phyloP scores from a whole-genome alignment of 495 filamentous ascomycete species.

The Rostrohypoxylon terebratum region DNA sequence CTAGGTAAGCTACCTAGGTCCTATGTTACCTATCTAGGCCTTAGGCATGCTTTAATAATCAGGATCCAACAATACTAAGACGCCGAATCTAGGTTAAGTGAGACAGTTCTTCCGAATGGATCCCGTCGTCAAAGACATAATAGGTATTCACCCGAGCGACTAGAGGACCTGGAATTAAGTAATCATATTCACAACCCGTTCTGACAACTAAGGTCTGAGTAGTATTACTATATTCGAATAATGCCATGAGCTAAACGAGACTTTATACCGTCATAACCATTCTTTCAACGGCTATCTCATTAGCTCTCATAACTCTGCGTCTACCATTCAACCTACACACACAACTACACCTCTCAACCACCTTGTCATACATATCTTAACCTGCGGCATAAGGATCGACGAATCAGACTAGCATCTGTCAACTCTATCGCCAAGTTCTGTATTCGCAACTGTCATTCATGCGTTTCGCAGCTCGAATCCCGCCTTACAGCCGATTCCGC shows the following conservation, averaged over 20 bases:
- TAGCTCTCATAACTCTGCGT: background rate
- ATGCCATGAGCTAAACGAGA: slow-evolving; percentile 4
- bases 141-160: slow-evolving; percentile 31
- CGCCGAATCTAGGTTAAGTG: slow-evolving; percentile 27
- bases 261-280: slow-evolving; percentile 29
- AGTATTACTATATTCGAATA: slow-evolving; percentile 26
- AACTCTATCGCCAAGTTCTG: slow-evolving; percentile 10
- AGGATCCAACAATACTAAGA: slow-evolving; percentile 20
- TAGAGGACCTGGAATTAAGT: slow-evolving; percentile 30
- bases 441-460: slow-evolving; percentile 4
- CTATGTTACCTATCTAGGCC: no score
- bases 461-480: slow-evolving; percentile 28
- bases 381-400: background rate
- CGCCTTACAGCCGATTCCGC: slow-evolving; percentile 8
- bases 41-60: slow-evolving; percentile 21
- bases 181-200: slow-evolving; percentile 6
- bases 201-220: background rate
- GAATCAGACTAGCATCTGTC: background rate
- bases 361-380: background rate
- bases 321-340: background rate
- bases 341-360: background rate
- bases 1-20: background rate
- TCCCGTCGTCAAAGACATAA: slow-evolving; percentile 37
- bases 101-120: slow-evolving; percentile 37
- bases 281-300: slow-evolving; percentile 9